Evolutionary conservation across 2,329 filamentous ascomycete genomes (phyloP).

Genomic region (Cercospora sesami): DNA sequence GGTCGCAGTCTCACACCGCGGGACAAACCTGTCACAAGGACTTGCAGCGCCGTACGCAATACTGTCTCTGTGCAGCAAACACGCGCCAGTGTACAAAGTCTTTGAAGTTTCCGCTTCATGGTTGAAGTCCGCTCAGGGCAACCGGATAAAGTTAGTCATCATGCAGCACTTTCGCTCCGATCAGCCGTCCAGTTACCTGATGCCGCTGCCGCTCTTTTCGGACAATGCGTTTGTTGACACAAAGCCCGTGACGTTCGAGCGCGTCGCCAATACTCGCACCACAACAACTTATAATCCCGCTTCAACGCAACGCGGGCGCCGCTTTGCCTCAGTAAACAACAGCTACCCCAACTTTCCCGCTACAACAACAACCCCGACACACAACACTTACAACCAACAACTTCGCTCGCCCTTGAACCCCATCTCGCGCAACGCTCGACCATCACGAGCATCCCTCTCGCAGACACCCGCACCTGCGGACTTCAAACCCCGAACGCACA

Average conservation of each 20-base stretch:
- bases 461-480: background rate
- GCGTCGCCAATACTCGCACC: background rate
- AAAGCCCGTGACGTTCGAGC: background rate
- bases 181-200: slow-evolving; percentile 2
- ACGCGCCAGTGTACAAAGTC: background rate
- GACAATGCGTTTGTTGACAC: background rate
- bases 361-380: background rate
- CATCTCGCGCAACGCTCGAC: background rate
- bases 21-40: background rate
- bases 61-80: background rate
- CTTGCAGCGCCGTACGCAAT: background rate
- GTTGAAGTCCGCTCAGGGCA: background rate
- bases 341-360: background rate
- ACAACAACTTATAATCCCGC: background rate
- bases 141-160: background rate
- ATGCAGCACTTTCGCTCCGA: slow-evolving; percentile 7
- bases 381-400: background rate
- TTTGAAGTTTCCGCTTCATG: background rate
- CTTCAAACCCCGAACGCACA: background rate
- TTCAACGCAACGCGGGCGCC: background rate
- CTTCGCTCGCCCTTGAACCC: background rate
- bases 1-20: background rate
- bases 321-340: background rate
- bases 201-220: background rate
- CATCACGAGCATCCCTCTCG: background rate